Evolutionary conservation across 495 filamentous ascomycete species (phyloP).

Genomic region (Xylaria cubensis): DNA sequence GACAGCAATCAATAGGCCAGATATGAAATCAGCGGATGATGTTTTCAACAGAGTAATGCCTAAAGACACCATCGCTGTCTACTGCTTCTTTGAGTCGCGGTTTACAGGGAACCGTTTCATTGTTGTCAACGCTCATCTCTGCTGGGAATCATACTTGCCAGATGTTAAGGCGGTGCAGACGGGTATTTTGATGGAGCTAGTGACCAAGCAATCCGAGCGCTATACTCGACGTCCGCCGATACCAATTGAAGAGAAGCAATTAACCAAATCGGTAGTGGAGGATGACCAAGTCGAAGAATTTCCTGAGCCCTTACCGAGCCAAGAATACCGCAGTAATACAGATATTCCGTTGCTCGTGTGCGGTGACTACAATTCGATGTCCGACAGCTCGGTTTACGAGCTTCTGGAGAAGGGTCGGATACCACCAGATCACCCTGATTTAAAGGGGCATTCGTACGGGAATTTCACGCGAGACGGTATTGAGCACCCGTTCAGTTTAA

Average conservation of each 20-base stretch:
- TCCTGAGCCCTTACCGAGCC: constrained; percentile 57
- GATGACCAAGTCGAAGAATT: constrained; percentile 40
- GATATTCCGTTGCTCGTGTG: constrained; percentile 92
- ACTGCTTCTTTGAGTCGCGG: constrained; percentile 90
- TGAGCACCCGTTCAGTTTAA: constrained; percentile 90
- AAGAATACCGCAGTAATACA: constrained; percentile 80
- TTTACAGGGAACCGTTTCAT: constrained; percentile 86
- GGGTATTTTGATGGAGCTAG: constrained; percentile 89
- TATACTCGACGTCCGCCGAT: constrained; percentile 74
- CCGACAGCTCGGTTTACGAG: constrained; percentile 86
- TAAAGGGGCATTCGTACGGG: constrained; percentile 76
- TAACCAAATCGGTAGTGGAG: constrained; percentile 67
- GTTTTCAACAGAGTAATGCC: constrained; percentile 98
- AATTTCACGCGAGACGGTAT: constrained; percentile 92
- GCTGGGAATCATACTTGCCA: constrained; percentile 87
- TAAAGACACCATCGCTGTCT: constrained; percentile 91
- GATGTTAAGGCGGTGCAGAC: constrained; percentile 97
- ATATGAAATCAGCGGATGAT: constrained; percentile 94
- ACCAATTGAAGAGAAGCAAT: constrained; percentile 74
- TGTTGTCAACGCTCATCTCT: constrained; percentile 90
- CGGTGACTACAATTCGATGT: constrained; percentile 92
- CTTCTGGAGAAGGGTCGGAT: constrained; percentile 79
- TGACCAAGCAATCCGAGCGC: constrained; percentile 80
- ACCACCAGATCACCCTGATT: constrained; percentile 74
- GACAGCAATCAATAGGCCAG: constrained; percentile 87